A percentile compares a stretch with the other conserved stretches of the same genome.
These are phyloP conservation scores for Zasmidium citrigriseum DNA, from an alignment of 2,329 filamentous ascomycete species.

Conservation along the genomic window DNA sequence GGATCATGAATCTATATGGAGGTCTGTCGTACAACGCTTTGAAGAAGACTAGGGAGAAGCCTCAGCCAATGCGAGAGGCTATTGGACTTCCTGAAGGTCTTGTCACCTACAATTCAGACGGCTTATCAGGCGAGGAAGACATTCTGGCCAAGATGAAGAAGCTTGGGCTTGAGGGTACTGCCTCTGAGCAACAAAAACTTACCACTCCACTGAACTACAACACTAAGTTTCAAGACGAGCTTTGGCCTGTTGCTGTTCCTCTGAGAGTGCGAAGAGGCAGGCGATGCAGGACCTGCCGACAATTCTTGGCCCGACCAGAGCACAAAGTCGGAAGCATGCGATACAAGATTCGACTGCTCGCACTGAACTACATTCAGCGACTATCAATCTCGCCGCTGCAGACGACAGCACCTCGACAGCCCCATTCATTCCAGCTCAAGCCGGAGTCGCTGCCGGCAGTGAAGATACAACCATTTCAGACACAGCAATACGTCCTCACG, in stretches of 20 bases:
- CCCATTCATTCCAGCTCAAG: constrained; percentile 27
- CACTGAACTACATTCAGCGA: constrained; percentile 79
- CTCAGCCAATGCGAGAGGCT: constrained; percentile 79
- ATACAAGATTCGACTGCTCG: constrained; percentile 90
- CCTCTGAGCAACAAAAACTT: constrained; percentile 54
- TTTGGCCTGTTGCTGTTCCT: constrained; percentile 79
- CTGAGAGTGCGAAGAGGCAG: constrained; percentile 92
- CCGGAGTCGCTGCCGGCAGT: constrained; percentile 18
- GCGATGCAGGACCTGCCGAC: constrained; percentile 86
- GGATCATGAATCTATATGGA: constrained; percentile 91
- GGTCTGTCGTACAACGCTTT: constrained; percentile 60
- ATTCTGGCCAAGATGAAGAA: constrained; percentile 57
- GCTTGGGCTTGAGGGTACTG: constrained; percentile 68
- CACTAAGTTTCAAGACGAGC: constrained; percentile 67
- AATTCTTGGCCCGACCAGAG: constrained; percentile 94
- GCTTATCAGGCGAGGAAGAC: constrained; percentile 46
- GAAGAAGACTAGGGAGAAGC: constrained; percentile 67
- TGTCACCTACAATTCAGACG: constrained; percentile 50
- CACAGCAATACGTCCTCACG: constrained; percentile 80
- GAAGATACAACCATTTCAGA: constrained; percentile 42
- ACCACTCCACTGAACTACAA: constrained; percentile 51
- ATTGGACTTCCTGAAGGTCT: constrained; percentile 69
- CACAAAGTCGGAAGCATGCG: constrained; percentile 80
- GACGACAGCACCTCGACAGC: constrained; percentile 31
- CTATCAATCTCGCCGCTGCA: constrained; percentile 67